A percentile compares a stretch with the other conserved stretches of the same genome.
Conservation (phyloP, 129 eudicot genomes). For the Escallonia herrerae region DNA sequence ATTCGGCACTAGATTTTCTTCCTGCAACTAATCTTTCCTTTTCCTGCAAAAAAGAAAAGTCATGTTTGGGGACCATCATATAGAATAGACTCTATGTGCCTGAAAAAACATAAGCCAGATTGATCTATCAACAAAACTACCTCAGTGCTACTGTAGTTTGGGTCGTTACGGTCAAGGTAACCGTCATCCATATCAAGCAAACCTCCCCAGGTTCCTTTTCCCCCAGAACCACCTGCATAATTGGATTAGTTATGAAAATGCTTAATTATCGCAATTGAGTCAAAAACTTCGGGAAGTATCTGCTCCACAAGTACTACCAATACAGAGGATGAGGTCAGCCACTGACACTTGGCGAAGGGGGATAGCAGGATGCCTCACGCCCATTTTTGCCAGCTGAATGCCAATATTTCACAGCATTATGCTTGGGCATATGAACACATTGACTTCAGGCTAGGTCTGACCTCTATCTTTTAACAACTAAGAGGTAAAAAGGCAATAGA, state of each 20-base stretch:
- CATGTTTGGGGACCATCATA: background rate
- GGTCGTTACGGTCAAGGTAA: slow-evolving; percentile 45
- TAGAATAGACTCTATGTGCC: background rate
- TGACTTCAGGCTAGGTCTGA: too few species aligned
- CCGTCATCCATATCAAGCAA: slow-evolving; percentile 54
- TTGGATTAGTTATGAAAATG: background rate
- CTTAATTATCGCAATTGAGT: background rate
- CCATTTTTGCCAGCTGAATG: too few species aligned
- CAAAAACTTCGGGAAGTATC: background rate
- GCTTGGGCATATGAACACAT: too few species aligned
- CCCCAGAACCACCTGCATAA: slow-evolving; percentile 70
- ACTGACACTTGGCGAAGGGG: too few species aligned
- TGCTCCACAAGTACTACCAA: too few species aligned
- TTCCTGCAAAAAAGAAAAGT: slow-evolving; percentile 44
- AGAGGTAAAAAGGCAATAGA: too few species aligned
- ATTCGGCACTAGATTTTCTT: slow-evolving; percentile 20
- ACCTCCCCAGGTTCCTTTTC: slow-evolving; percentile 78
- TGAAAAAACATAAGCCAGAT: background rate
- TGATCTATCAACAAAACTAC: slow-evolving; percentile 17
- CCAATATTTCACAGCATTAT: too few species aligned
- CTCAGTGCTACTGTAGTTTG: slow-evolving; percentile 72
- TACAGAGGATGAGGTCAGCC: too few species aligned
- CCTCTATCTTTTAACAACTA: too few species aligned
- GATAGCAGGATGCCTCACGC: too few species aligned
- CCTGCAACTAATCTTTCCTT: slow-evolving; percentile 16